Evolutionary conservation across 192 early-diverging fungal species (phyloP).

Genomic region (Backusella mclennaniae): DNA sequence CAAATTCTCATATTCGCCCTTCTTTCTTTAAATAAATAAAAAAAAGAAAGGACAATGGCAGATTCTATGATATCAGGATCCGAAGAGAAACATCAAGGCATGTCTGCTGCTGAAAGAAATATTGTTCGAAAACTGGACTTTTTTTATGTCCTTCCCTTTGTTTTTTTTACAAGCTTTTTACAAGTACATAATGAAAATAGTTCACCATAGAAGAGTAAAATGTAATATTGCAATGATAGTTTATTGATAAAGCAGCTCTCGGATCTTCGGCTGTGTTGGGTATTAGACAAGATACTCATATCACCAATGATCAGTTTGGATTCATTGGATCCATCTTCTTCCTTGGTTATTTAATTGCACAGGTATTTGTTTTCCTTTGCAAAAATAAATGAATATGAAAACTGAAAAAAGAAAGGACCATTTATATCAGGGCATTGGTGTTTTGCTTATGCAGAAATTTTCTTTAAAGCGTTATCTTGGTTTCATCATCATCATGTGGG

Average conservation of each 20-base stretch:
- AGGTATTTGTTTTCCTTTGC: not conserved
- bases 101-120: not conserved
- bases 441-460: constrained; percentile 15
- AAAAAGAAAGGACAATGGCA: not conserved
- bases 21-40: not conserved
- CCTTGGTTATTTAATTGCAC: constrained; percentile 24
- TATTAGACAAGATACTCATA: constrained; percentile 16
- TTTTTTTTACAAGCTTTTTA: constrained; percentile 5
- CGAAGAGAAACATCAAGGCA: not conserved
- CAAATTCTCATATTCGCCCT: no score
- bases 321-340: constrained; percentile 24
- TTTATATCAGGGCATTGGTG: not conserved
- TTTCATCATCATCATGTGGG: constrained; percentile 16
- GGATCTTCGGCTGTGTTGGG: constrained; percentile 20
- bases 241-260: constrained; percentile 27
- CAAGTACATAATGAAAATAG: constrained; percentile 4
- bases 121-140: constrained; percentile 4
- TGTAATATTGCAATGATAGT: constrained; percentile 4
- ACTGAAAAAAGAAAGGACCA: not conserved
- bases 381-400: not conserved
- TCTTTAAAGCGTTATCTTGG: constrained; percentile 15
- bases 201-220: not conserved
- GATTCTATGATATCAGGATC: not conserved
- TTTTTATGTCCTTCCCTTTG: constrained; percentile 18
- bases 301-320: constrained; percentile 16